These are phyloP conservation scores for Postia placenta DNA, from an alignment of 768 basidiomycete genomes.

Conservation along the genomic window DNA sequence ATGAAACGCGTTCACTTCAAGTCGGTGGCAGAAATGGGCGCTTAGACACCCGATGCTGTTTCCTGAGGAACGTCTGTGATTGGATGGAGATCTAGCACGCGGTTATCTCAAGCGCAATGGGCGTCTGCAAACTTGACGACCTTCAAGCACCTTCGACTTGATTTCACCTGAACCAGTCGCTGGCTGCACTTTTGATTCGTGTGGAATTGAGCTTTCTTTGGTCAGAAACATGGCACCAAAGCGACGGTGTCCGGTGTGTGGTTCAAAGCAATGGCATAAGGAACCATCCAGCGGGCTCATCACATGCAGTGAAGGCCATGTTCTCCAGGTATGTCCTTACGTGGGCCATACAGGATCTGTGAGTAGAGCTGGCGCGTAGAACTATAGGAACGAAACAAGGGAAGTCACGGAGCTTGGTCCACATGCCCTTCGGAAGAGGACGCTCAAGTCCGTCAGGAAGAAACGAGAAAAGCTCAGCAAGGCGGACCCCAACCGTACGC, in stretches of 20 bases:
- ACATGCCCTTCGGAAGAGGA: slow-evolving; percentile 60
- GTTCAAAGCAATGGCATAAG: slow-evolving; percentile 85
- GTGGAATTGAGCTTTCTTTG: no score
- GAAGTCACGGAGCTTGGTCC: slow-evolving; percentile 61
- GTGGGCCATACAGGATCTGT: background rate
- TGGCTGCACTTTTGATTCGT: no score
- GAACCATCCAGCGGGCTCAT: slow-evolving; percentile 76
- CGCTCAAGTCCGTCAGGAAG: slow-evolving; percentile 51
- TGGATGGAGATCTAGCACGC: background rate
- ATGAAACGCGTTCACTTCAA: background rate
- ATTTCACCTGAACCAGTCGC: no score
- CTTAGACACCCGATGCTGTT: background rate
- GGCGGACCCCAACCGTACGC: slow-evolving; percentile 58
- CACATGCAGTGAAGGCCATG: slow-evolving; percentile 87
- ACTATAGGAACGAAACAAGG: slow-evolving; percentile 75
- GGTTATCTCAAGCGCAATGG: background rate
- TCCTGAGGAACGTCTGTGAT: background rate
- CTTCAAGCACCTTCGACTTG: background rate
- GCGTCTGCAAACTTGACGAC: background rate
- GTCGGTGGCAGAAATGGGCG: background rate
- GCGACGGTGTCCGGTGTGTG: slow-evolving; percentile 69
- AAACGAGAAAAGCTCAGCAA: slow-evolving; percentile 44
- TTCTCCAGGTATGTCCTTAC: slow-evolving; percentile 58
- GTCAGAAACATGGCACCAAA: slow-evolving; percentile 53
- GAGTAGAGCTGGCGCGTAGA: slow-evolving; percentile 34